These are phyloP conservation scores for Sporopachydermia quercuum DNA, from an alignment of 805 yeast genomes.

Conservation along the genomic window DNA sequence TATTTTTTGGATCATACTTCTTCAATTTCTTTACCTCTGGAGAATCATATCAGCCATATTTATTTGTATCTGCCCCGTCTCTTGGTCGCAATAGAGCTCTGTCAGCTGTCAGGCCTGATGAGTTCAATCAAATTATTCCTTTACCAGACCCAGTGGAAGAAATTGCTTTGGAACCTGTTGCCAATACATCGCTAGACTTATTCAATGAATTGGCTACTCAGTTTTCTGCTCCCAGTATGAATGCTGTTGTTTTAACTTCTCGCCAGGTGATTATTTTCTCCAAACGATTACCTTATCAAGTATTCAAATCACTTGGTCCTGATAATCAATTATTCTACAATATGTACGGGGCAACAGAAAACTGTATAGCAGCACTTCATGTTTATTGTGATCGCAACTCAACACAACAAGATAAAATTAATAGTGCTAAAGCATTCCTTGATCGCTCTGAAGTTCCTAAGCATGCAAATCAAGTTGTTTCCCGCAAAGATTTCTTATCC, in stretches of 20 bases:
- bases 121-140: not conserved
- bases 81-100: not conserved
- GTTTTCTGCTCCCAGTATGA: conserved; percentile 26
- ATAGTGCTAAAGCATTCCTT: not conserved
- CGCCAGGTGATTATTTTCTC: conserved; percentile 39
- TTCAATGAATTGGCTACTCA: conserved; percentile 72
- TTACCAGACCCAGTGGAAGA: not conserved
- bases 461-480: conserved; percentile 7
- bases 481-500: conserved; percentile 7
- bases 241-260: not conserved
- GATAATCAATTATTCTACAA: conserved; percentile 55
- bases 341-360: conserved; percentile 77
- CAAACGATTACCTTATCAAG: conserved; percentile 66
- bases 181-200: not conserved
- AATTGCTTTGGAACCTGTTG: not conserved
- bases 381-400: conserved; percentile 64
- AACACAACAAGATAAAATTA: conserved; percentile 25
- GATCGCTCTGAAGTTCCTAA: conserved; percentile 1
- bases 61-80: not conserved
- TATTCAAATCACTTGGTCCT: conserved; percentile 49
- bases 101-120: not conserved
- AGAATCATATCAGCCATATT: too few species aligned
- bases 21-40: too few species aligned
- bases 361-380: conserved; percentile 78
- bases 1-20: not conserved